Base-by-base conservation (phyloP, 495 filamentous ascomycete genomes). In the Trichoderma reesei region DNA sequence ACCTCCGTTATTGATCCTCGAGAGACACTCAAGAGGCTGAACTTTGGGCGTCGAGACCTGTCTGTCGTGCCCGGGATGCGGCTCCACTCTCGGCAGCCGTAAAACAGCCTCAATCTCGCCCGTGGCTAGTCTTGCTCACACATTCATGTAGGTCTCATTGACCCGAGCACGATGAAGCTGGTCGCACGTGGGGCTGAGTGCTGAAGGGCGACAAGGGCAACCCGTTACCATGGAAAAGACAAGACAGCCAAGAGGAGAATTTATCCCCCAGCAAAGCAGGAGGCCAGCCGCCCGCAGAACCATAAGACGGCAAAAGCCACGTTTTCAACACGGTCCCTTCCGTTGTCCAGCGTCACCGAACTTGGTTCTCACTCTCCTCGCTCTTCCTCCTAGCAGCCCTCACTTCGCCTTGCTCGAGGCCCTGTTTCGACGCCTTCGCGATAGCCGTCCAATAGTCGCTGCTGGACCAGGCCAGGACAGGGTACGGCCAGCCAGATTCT, bases 231-330 rank as follows among this genome's bases (percentile, higher is more conserved):
- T 39, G 38, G 38, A 39, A 39, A 39, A 39, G 38, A 11, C 6
- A 56, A 56, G 4, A 56, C 14, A n/a, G 51, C 44, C 16, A 48
- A 48, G 38, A 39, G 38, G 38, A 39, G 11, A 48, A 48, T 18
- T 48, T 7, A 48, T 31, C 20, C 20, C 46, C 46, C 20, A 56
- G 5, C 26, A 56, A 56, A 14, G 51, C 20, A 36, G 18, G 26
- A 33, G 51, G 51, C 4, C 26, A 26, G 26, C 26, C 26, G 26
- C 51, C 11, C 33, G 51, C 51, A 56, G 3, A 11, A n/a, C 26
- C 20, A 56, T 56, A 56, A 56, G 20, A 56, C 44, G n/a, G 44
- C 51, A 36, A 31, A 56, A 34, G 51, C 51, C 51, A 56, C 51
- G 10, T 8, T 33, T 56, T 33, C 51, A 11, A 34, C 20, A 33